phyloP scores from a whole-genome alignment of 495 filamentous ascomycete genomes.

The Aspergillus steynii region DNA sequence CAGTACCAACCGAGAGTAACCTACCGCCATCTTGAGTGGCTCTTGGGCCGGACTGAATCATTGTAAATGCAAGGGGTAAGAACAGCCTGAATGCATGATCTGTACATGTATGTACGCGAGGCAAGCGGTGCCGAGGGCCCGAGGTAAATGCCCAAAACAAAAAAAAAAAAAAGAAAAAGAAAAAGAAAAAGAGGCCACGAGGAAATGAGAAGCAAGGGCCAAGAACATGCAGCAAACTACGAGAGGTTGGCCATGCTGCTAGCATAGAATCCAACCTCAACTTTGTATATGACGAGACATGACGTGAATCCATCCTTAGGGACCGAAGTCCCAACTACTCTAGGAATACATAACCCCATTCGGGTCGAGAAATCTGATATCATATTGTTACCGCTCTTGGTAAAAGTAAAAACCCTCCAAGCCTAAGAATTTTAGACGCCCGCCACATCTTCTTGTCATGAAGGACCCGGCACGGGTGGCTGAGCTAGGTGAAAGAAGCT shows the following conservation, averaged over 20 bases:
- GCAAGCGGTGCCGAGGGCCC: neutral
- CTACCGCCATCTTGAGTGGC: constrained; percentile 70
- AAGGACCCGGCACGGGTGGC: neutral
- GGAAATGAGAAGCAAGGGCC: neutral
- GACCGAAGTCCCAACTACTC: neutral
- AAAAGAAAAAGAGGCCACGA: neutral
- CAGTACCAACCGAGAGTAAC: constrained; percentile 63
- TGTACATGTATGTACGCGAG: neutral
- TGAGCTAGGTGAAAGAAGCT: neutral
- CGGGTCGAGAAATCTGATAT: neutral
- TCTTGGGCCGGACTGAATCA: constrained; percentile 52
- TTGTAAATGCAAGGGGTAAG: constrained; percentile 5
- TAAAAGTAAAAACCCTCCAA: neutral
- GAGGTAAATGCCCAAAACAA: neutral
- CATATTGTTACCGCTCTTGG: constrained; percentile 1
- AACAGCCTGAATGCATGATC: neutral
- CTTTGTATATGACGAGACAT: neutral
- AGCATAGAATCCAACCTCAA: no score
- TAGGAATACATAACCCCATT: neutral
- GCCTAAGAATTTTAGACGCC: neutral
- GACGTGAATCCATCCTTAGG: neutral
- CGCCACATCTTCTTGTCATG: neutral
- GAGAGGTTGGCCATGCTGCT: no score
- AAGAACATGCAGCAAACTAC: neutral
- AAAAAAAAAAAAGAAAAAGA: neutral